phyloP scores from a whole-genome alignment of 2,329 filamentous ascomycete species.

The Microsporum audouinii region DNA sequence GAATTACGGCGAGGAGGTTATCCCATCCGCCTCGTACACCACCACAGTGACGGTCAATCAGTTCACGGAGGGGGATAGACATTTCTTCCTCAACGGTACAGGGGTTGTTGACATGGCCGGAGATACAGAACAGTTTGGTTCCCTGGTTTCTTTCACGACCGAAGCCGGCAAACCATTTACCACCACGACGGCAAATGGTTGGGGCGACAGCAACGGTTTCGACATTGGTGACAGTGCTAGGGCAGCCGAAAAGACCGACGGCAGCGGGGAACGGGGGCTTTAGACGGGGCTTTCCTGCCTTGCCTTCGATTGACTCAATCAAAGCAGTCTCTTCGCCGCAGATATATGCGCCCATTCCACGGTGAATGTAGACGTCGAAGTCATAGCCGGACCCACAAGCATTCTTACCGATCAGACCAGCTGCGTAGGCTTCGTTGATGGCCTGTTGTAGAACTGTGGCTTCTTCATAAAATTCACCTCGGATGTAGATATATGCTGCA shows the following conservation, averaged over 20 bases:
- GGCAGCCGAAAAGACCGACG: conserved; percentile 95
- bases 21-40: conserved; percentile 96
- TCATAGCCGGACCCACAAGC: conserved; percentile 94
- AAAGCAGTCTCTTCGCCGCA: conserved; percentile 97
- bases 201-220: conserved; percentile 93
- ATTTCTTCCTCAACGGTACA: conserved; percentile 98
- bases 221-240: conserved; percentile 94
- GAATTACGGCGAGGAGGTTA: conserved; percentile 89
- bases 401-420: conserved; percentile 93
- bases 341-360: conserved; percentile 93
- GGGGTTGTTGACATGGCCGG: conserved; percentile 96
- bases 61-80: conserved; percentile 89
- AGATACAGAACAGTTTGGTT: conserved; percentile 97
- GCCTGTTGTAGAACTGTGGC: conserved; percentile 85
- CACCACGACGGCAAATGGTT: conserved; percentile 87
- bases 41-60: conserved; percentile 97
- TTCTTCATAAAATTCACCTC: conserved; percentile 95
- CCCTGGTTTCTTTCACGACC: conserved; percentile 93
- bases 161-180: conserved; percentile 84
- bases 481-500: conserved; percentile 98
- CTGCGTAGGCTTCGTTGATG: conserved; percentile 95
- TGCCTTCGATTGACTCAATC: conserved; percentile 96
- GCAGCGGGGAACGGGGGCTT: conserved; percentile 98
- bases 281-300: conserved; percentile 93
- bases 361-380: conserved; percentile 94